phyloP scores from a whole-genome alignment of 495 filamentous ascomycete genomes.

The Podospora australis region DNA sequence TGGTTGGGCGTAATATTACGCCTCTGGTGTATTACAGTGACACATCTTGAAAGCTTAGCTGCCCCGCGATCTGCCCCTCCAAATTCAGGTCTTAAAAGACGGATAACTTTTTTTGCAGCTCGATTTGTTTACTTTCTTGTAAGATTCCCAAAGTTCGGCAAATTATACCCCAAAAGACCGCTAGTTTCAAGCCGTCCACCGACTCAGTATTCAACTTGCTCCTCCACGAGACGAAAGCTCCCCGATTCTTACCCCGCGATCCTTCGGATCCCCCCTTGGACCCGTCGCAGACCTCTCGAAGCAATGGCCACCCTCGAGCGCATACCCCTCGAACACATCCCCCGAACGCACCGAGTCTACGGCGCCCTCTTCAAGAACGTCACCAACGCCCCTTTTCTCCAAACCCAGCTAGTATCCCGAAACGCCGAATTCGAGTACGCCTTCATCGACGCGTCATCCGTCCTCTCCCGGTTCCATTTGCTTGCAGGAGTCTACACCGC shows the following conservation, averaged over 20 bases:
- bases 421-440: constrained; percentile 88
- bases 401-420: constrained; percentile 70
- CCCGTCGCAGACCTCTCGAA: no score
- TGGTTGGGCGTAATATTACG: background rate
- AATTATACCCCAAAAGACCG: no score
- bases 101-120: background rate
- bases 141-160: no score
- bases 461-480: constrained; percentile 60
- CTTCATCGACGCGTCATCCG: constrained; percentile 75
- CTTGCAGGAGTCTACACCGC: constrained; percentile 75
- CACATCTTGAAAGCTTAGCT: background rate
- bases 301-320: constrained; percentile 41
- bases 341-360: constrained; percentile 57
- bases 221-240: no score
- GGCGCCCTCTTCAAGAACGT: constrained; percentile 69
- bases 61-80: constrained; percentile 9
- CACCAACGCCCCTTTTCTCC: constrained; percentile 66
- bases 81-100: background rate
- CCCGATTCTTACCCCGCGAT: no score
- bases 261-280: no score
- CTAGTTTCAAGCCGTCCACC: no score
- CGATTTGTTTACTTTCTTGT: no score
- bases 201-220: no score
- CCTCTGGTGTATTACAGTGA: background rate
- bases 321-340: constrained; percentile 63